Evolutionary conservation across 1,284 basidiomycete genomes (phyloP).

Genomic region (Trametes polyzona): DNA sequence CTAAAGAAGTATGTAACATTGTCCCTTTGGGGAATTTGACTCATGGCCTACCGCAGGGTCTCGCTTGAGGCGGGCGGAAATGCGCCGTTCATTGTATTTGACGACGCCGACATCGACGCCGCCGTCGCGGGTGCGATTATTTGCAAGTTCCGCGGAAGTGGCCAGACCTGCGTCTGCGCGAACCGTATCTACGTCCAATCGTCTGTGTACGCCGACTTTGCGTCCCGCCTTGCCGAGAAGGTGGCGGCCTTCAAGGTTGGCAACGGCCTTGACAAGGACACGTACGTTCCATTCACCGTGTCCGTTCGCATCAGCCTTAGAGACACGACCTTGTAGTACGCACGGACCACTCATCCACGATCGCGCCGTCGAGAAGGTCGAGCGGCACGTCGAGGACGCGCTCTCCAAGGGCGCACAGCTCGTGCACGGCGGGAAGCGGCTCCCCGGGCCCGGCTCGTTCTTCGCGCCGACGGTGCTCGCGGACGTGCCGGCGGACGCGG

Average conservation of each 20-base stretch:
- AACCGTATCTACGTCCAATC: conserved; percentile 90
- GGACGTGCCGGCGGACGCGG: conserved; percentile 77
- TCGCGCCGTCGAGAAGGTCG: conserved; percentile 87
- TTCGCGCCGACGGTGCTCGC: conserved; percentile 88
- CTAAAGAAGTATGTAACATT: conserved; percentile 78
- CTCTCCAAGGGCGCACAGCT: conserved; percentile 84
- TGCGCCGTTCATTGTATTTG: conserved; percentile 95
- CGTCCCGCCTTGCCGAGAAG: conserved; percentile 78
- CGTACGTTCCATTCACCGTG: conserved; percentile 49
- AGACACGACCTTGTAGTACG: conserved; percentile 52
- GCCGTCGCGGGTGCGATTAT: conserved; percentile 88
- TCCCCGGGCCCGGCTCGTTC: conserved; percentile 66
- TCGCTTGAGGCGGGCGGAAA: conserved; percentile 91
- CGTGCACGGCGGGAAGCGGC: conserved; percentile 81
- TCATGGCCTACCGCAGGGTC: conserved; percentile 48
- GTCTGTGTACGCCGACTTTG: conserved; percentile 85
- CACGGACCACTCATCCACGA: conserved; percentile 95
- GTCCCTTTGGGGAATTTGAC: not conserved
- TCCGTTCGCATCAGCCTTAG: not conserved
- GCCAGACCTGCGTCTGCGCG: conserved; percentile 90
- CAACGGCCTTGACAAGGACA: conserved; percentile 81
- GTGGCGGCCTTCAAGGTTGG: conserved; percentile 93
- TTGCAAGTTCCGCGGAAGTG: conserved; percentile 92
- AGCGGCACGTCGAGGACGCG: conserved; percentile 87
- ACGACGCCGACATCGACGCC: conserved; percentile 92